These are phyloP conservation scores for Kernera saxatilis DNA, from an alignment of 345 rosid species.

Conservation along the genomic window DNA sequence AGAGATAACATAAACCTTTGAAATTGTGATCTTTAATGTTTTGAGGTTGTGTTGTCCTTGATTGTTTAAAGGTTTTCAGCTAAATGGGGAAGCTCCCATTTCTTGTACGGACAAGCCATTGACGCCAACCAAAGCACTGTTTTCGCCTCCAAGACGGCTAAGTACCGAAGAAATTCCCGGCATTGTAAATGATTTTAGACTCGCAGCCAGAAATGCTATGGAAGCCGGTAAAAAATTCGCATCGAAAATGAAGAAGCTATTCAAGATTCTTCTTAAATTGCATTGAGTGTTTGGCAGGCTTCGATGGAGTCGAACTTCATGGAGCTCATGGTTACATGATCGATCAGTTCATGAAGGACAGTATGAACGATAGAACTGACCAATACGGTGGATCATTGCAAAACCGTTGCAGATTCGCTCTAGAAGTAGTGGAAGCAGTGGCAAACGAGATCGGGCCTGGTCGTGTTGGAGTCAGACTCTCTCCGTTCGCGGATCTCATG, in stretches of 20 bases:
- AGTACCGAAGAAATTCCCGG: conserved; percentile 55
- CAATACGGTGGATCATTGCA: conserved; percentile 59
- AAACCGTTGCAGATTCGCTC: conserved; percentile 53
- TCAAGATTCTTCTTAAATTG: background rate
- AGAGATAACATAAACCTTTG: too few relatives aligned
- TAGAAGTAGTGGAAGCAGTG: conserved; percentile 58
- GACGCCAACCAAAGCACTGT: conserved; percentile 34
- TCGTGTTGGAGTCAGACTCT: conserved; percentile 55
- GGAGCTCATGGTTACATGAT: conserved; percentile 61
- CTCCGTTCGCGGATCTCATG: conserved; percentile 42
- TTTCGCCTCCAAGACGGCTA: conserved; percentile 48
- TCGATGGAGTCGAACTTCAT: conserved; percentile 71
- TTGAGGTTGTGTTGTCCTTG: too few relatives aligned
- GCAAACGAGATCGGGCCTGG: conserved; percentile 56
- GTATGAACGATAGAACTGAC: conserved; percentile 61
- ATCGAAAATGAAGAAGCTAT: background rate
- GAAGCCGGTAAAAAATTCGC: conserved; percentile 48
- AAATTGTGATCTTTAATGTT: background rate
- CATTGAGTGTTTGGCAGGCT: conserved; percentile 34
- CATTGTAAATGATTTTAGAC: conserved; percentile 51
- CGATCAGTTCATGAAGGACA: conserved; percentile 65
- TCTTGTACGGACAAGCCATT: conserved; percentile 49
- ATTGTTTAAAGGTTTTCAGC: conserved; percentile 33
- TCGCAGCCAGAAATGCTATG: conserved; percentile 67
- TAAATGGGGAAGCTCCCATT: conserved; percentile 56